Conservation (phyloP, 176 grass and related monocot species). For the Paspalum vaginatum region DNA sequence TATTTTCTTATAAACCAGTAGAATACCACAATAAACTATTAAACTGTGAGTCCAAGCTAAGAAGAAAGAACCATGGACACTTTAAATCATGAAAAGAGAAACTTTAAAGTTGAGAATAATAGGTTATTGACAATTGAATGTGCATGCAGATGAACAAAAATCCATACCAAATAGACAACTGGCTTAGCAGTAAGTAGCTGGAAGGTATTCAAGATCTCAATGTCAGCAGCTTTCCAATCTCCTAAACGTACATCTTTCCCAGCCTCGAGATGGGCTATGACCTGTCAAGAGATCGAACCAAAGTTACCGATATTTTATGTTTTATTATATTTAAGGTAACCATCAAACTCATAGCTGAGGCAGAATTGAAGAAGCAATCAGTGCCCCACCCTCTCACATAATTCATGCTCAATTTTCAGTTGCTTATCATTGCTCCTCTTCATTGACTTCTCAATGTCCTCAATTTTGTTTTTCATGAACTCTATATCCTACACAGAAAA, state of each 20-base stretch:
- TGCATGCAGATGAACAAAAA: neutral
- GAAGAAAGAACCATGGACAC: constrained; percentile 16
- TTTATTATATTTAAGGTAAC: constrained; percentile 1
- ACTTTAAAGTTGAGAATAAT: neutral
- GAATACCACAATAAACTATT: neutral
- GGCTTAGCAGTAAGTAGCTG: constrained; percentile 92
- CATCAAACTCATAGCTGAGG: constrained; percentile 11
- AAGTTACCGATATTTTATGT: constrained; percentile 28
- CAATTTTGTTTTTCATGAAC: constrained; percentile 70
- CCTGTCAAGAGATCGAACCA: constrained; percentile 45
- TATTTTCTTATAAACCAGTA: neutral
- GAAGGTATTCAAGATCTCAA: constrained; percentile 96
- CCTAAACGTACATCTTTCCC: constrained; percentile 90
- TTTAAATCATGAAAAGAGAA: neutral
- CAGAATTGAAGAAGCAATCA: neutral
- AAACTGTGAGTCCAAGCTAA: neutral
- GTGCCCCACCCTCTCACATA: constrained; percentile 72
- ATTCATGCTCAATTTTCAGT: constrained; percentile 88
- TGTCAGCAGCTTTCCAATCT: constrained; percentile 92
- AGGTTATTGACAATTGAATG: constrained; percentile 2
- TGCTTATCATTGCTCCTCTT: constrained; percentile 99
- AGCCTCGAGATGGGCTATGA: constrained; percentile 62
- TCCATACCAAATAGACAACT: constrained; percentile 89
- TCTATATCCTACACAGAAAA: constrained; percentile 78
- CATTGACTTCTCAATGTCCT: constrained; percentile 93